Evolutionary conservation across 2,329 filamentous ascomycete genomes (phyloP), one percentile per base, ranked within the genome.

Genomic region (Diatrype stigma): DNA sequence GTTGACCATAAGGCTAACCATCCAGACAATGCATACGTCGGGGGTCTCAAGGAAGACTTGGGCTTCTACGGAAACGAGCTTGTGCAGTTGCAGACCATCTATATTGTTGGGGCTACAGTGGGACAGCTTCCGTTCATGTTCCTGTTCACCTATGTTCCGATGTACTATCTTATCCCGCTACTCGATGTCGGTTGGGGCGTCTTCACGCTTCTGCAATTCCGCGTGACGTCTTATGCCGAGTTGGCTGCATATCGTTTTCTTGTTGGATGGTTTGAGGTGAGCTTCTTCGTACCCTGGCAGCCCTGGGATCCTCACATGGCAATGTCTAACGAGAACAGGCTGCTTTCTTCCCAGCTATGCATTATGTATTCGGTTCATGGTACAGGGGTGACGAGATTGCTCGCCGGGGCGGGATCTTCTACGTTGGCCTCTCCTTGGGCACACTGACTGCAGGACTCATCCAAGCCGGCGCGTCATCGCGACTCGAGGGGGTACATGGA

Each of bases 121-220:
- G 58, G 58, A 19, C 56, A 59, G 45, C 35, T 60, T 3, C 58
- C 58, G 8, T 59, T 60, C 38, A 19, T 60, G 21, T 60, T 57
- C 37, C 50, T 60, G 16, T 59, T 60, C 49, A 58, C 58, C 11
- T 54, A 59, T 35, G 38, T 60, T 11, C 58, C 58, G 14, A 52
- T 60, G 52, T 40, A 60, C 28, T 56, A 47, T 44, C 48, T 55
- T 14, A 52, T 81, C 10, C 79, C 80, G 0, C 67, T 71, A 8
- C 67, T 81, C 53, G 77, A 82, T 52, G 56, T 82, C 1, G 61
- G 67, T 2, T 84, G 80, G 80, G 79, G 78, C 0, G 62, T 82
- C 16, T 79, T 83, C 52, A 84, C 80, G 0, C 68, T 84, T 8
- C 65, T 82, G 3, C 78, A 82, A 51, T 81, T 75, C 49, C 73